Conservation (phyloP, 345 rosid species). For the Theobroma cacao region DNA sequence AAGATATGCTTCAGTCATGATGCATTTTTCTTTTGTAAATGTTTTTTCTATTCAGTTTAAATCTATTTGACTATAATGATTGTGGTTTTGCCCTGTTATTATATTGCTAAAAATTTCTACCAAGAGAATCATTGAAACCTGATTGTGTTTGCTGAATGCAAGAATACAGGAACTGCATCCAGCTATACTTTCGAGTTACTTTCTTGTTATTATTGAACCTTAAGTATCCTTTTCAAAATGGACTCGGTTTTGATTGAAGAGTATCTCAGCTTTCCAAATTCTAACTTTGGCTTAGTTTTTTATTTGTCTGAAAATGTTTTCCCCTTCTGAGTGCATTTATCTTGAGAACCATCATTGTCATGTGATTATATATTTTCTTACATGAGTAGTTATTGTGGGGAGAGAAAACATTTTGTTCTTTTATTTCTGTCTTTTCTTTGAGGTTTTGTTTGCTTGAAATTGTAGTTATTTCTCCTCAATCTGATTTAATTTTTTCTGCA, state of each 20-base stretch:
- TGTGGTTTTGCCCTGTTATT: not conserved
- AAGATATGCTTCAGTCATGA: conserved; percentile 21
- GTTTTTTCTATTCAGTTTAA: not conserved
- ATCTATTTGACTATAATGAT: not conserved
- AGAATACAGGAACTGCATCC: not conserved
- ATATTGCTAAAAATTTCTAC: not conserved
- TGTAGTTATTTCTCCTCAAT: not conserved
- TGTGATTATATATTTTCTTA: not conserved
- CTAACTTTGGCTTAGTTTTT: not conserved
- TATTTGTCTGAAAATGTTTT: not conserved
- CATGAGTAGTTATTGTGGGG: not conserved
- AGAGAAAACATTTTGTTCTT: not conserved
- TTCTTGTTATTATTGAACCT: not conserved
- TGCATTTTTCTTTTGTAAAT: not conserved
- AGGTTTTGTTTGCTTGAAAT: not conserved
- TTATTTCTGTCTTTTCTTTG: not conserved
- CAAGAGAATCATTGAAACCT: too few relatives aligned
- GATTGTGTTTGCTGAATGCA: not conserved
- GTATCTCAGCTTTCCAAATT: not conserved
- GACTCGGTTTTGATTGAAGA: not conserved
- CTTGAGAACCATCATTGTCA: not conserved
- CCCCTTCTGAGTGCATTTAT: not conserved
- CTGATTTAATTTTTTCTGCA: conserved; percentile 29
- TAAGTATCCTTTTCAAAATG: not conserved
- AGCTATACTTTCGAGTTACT: not conserved